Conservation (phyloP, 2,329 filamentous ascomycete genomes). For the Xylaria sp. region DNA sequence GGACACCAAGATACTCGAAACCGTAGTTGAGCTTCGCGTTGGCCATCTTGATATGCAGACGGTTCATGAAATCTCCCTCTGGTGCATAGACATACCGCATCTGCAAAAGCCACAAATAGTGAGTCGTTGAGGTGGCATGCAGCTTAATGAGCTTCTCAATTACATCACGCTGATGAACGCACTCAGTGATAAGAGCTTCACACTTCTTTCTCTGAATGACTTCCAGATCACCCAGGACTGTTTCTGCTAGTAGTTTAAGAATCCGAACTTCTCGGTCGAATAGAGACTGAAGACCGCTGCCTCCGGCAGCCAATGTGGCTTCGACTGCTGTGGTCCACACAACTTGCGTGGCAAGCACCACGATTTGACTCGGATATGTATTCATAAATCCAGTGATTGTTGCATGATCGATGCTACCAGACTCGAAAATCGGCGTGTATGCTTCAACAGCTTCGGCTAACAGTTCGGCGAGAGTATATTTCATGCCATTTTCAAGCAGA, state of each 20-base stretch:
- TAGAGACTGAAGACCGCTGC: slow-evolving; percentile 73
- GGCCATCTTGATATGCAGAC: slow-evolving; percentile 93
- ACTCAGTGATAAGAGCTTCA: slow-evolving; percentile 98
- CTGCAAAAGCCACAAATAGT: slow-evolving; percentile 93
- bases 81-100: slow-evolving; percentile 95
- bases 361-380: slow-evolving; percentile 90
- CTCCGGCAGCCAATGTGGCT: slow-evolving; percentile 76
- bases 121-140: slow-evolving; percentile 78
- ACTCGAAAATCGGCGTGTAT: slow-evolving; percentile 81
- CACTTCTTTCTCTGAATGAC: slow-evolving; percentile 93
- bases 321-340: slow-evolving; percentile 94
- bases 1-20: slow-evolving; percentile 97
- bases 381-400: slow-evolving; percentile 84
- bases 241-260: slow-evolving; percentile 85
- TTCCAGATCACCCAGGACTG: slow-evolving; percentile 89
- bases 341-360: slow-evolving; percentile 91
- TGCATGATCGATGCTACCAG: slow-evolving; percentile 74
- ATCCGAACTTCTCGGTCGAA: slow-evolving; percentile 87
- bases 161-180: slow-evolving; percentile 94
- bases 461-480: slow-evolving; percentile 89
- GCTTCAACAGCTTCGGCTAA: slow-evolving; percentile 86
- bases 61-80: slow-evolving; percentile 82
- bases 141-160: slow-evolving; percentile 86
- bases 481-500: slow-evolving; percentile 92
- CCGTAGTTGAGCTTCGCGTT: slow-evolving; percentile 96